Conservation (phyloP, 306 rosid genomes). For the Sophora flavescens region DNA sequence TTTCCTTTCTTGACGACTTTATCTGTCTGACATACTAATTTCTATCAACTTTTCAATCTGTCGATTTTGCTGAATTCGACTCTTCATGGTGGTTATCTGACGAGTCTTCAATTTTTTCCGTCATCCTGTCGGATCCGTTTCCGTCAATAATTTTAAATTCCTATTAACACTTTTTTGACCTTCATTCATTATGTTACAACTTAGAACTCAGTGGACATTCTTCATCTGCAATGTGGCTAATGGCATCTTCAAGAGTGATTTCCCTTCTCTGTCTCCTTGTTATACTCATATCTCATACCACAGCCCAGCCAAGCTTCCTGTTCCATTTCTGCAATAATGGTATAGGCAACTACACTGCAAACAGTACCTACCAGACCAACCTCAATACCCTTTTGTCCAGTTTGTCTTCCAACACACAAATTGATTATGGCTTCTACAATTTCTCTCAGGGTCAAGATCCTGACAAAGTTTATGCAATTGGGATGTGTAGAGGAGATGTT, state of each 20-base stretch:
- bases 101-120: too few species aligned
- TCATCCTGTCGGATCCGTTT: too few species aligned
- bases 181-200: too few species aligned
- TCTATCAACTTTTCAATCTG: too few species aligned
- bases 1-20: too few species aligned
- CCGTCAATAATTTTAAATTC: too few species aligned
- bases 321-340: neutral
- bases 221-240: neutral
- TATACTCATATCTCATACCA: slow-evolving; percentile 34
- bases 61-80: too few species aligned
- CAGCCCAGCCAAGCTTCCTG: slow-evolving; percentile 40
- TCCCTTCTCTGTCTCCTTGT: slow-evolving; percentile 21
- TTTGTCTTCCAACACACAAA: slow-evolving; percentile 42
- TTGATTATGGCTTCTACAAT: slow-evolving; percentile 51
- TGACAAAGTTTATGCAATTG: slow-evolving; percentile 50
- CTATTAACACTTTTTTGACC: neutral
- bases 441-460: slow-evolving; percentile 51
- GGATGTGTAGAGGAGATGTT: slow-evolving; percentile 64
- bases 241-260: slow-evolving; percentile 37
- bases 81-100: too few species aligned
- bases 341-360: slow-evolving; percentile 56
- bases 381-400: slow-evolving; percentile 58
- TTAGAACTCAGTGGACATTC: neutral
- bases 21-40: too few species aligned
- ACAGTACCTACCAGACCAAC: slow-evolving; percentile 56